Percentiles rank a stretch among this genome's conserved stretches.
phyloP scores from a whole-genome alignment of 768 basidiomycete species.

The Termitomyces sp. region DNA sequence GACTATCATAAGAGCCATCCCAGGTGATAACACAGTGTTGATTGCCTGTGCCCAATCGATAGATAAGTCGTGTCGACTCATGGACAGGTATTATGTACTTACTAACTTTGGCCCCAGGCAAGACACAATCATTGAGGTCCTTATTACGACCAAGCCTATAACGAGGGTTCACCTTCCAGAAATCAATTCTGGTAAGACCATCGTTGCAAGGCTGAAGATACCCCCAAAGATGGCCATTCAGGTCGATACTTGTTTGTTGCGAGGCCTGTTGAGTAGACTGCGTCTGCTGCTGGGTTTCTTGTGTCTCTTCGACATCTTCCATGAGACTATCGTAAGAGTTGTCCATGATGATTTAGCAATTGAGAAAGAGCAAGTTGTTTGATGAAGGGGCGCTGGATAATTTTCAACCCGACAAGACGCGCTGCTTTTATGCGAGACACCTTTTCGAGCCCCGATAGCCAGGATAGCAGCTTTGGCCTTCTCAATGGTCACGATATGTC shows the following conservation, averaged over 20 bases:
- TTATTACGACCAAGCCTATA: constrained; percentile 53
- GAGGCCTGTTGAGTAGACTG: constrained; percentile 42
- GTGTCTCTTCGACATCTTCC: constrained; percentile 24
- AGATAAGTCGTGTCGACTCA: constrained; percentile 2
- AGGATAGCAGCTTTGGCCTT: constrained; percentile 12
- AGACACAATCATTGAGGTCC: constrained; percentile 44
- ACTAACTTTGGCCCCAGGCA: constrained; percentile 76
- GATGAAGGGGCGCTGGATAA: neutral
- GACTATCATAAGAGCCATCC: constrained; percentile 45
- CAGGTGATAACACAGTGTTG: constrained; percentile 53
- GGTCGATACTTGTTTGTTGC: constrained; percentile 26
- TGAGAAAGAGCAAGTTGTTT: neutral
- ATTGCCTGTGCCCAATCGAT: constrained; percentile 36
- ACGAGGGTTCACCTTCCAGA: constrained; percentile 45
- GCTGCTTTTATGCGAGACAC: constrained; percentile 23
- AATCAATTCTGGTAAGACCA: constrained; percentile 50
- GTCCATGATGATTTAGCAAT: constrained; percentile 11
- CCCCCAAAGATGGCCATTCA: constrained; percentile 58
- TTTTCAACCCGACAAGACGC: neutral
- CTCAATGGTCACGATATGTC: constrained; percentile 5
- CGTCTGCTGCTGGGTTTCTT: constrained; percentile 31
- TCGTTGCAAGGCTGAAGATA: constrained; percentile 61
- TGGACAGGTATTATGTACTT: constrained; percentile 23
- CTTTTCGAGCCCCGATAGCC: constrained; percentile 26
- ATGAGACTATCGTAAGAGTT: constrained; percentile 7